A percentile compares a stretch with the other conserved stretches of the same genome.
Evolutionary conservation across 352 stramenopile genomes (phyloP).

Genomic region (Phytophthora tentaculata): DNA sequence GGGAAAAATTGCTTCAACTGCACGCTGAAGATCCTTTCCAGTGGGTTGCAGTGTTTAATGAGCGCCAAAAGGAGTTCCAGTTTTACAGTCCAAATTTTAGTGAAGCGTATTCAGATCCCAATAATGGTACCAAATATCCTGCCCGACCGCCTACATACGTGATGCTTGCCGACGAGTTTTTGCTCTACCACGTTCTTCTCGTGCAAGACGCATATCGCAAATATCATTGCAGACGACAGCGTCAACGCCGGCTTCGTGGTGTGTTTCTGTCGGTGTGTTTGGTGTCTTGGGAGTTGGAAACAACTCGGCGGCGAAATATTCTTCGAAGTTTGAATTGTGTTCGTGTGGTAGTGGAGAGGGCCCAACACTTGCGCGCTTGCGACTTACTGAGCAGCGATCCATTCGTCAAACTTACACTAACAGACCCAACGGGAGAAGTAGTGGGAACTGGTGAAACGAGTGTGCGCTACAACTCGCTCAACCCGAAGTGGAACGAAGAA

Average conservation of each 20-base stretch:
- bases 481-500: slow-evolving; percentile 79
- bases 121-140: slow-evolving; percentile 19
- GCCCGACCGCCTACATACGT: slow-evolving; percentile 50
- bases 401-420: slow-evolving; percentile 55
- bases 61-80: slow-evolving; percentile 57
- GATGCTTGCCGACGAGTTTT: slow-evolving; percentile 57
- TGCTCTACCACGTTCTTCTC: slow-evolving; percentile 72
- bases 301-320: slow-evolving; percentile 31
- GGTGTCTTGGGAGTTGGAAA: slow-evolving; percentile 31
- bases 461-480: slow-evolving; percentile 56
- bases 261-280: slow-evolving; percentile 41
- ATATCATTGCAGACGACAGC: slow-evolving; percentile 28
- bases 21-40: slow-evolving; percentile 45
- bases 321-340: slow-evolving; percentile 60
- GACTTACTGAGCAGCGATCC: slow-evolving; percentile 73
- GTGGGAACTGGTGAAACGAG: slow-evolving; percentile 54
- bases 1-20: slow-evolving; percentile 18
- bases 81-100: slow-evolving; percentile 52
- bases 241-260: slow-evolving; percentile 36
- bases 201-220: slow-evolving; percentile 71
- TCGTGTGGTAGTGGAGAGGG: slow-evolving; percentile 60
- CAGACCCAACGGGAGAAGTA: slow-evolving; percentile 26
- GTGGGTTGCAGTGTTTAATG: slow-evolving; percentile 69
- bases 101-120: slow-evolving; percentile 16
- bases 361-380: slow-evolving; percentile 48